Base-by-base conservation (phyloP, 2,329 filamentous ascomycete species). In the Hypoxylon sp. region DNA sequence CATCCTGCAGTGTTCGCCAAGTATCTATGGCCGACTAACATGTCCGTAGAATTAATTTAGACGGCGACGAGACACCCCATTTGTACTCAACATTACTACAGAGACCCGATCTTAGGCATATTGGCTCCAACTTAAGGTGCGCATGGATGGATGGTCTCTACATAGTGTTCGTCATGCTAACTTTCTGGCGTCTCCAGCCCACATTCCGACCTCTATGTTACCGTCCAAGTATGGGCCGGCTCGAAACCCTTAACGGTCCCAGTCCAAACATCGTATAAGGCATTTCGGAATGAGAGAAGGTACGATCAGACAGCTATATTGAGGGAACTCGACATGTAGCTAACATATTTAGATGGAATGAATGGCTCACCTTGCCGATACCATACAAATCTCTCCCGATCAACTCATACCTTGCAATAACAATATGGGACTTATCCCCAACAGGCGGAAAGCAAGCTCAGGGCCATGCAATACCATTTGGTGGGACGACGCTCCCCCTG, bases 221-320 rank as follows among this genome's bases (percentile, higher is more conserved):
- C 94, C 0, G 92, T 91, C 7, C 96, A 98, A 80, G 87, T 98
- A 75, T 99, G 95, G 92, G 93, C 94, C 11, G 94, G 97, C 75
- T 98, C 94, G 29, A 99, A 99, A 79, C 94, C 95, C 37, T 83
- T 99, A 73, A 97, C 94, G 0, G 93, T 98, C 0, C 92, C 94
- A 0, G 88, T 97, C 10, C 95, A 98, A 79, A 99, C 96, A 2
- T 88, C 93, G 24, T 98, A 98, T 82, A 97, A 94, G 77, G 84
- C 93, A 6, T 98, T 99, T 78, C 93, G 94, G 77, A 87, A 87
- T 37, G 89, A 91, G 75, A 83, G 90, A 81, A 88, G 84, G 85
- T 90, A 73, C 57, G 78, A 61, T 37, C 39, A 15, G n/a, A 11
- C 19, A 8, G 48, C 37, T 21, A 7, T 31, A 27, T 44, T 29